phyloP scores from a whole-genome alignment of 495 filamentous ascomycete species.

The Trichoderma orchidacearum region DNA sequence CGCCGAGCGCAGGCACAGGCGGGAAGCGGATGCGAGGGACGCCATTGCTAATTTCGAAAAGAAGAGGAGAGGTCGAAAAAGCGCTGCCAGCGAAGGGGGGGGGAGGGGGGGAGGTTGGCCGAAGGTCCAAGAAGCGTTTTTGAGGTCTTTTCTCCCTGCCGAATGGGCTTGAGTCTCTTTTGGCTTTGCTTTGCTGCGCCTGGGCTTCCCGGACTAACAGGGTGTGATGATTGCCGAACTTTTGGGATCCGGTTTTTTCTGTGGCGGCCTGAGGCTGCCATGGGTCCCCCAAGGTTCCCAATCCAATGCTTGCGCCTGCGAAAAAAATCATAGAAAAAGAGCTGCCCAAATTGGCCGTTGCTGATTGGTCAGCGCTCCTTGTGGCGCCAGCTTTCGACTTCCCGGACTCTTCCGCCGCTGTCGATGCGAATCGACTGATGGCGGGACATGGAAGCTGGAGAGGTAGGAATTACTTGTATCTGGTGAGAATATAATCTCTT shows the following conservation, averaged over 20 bases:
- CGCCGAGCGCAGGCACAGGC: slow-evolving; percentile 15
- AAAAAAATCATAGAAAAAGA: too few relatives aligned
- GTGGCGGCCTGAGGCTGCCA: slow-evolving; percentile 3
- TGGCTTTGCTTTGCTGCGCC: background rate
- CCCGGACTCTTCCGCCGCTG: background rate
- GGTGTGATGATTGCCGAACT: slow-evolving; percentile 14
- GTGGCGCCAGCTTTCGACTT: background rate
- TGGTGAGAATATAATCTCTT: too few relatives aligned
- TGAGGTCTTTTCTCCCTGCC: background rate
- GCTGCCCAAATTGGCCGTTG: background rate
- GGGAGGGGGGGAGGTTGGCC: slow-evolving; percentile 11
- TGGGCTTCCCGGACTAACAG: background rate
- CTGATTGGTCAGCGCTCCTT: background rate
- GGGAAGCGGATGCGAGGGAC: slow-evolving; percentile 30
- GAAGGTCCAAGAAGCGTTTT: background rate
- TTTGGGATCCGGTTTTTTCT: slow-evolving; percentile 14
- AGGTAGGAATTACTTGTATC: too few relatives aligned
- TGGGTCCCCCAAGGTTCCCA: too few relatives aligned
- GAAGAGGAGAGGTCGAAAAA: background rate
- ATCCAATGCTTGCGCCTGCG: too few relatives aligned
- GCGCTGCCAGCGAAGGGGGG: too few relatives aligned
- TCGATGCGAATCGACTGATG: background rate
- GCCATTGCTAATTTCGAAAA: slow-evolving; percentile 23
- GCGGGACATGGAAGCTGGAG: background rate
- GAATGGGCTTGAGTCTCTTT: slow-evolving; percentile 42